Percentiles rank a stretch among this genome's conserved stretches.
phyloP scores from a whole-genome alignment of 495 filamentous ascomycete genomes.

The Tuber aestivum region DNA sequence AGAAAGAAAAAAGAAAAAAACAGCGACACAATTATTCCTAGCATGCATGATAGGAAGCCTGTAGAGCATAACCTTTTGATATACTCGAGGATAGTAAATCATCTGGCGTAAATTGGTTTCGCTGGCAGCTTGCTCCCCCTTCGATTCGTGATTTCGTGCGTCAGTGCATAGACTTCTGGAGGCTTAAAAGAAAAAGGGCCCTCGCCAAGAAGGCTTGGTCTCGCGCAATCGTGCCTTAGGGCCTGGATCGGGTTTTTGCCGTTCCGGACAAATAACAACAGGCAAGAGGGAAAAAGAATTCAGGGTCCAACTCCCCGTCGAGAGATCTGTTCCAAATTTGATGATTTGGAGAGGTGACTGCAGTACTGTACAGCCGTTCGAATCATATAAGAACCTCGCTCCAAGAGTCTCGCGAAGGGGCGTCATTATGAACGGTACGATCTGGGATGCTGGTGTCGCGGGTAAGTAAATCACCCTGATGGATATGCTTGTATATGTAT shows the following conservation, averaged over 20 bases:
- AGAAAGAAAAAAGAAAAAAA: background rate
- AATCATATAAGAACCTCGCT: background rate
- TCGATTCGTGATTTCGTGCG: conserved; percentile 5
- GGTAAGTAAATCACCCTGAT: background rate
- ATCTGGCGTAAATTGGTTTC: background rate
- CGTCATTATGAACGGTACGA: background rate
- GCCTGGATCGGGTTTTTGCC: background rate
- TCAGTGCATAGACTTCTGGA: background rate
- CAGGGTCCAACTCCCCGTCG: background rate
- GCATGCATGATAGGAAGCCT: background rate
- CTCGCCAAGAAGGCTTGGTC: background rate
- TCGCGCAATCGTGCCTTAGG: background rate
- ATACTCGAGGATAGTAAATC: background rate
- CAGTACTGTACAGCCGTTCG: background rate
- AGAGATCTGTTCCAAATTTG: background rate
- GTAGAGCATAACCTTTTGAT: background rate
- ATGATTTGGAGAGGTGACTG: background rate
- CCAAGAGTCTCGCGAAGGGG: background rate
- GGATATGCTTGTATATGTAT: background rate
- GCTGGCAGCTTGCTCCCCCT: background rate
- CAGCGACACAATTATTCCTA: background rate
- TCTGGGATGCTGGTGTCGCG: background rate
- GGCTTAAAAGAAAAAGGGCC: background rate
- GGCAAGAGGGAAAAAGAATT: background rate
- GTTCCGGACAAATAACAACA: background rate